These are phyloP conservation scores for Paramecium bursaria DNA, from an alignment of 73 alveolate genomes.

Conservation along the genomic window DNA sequence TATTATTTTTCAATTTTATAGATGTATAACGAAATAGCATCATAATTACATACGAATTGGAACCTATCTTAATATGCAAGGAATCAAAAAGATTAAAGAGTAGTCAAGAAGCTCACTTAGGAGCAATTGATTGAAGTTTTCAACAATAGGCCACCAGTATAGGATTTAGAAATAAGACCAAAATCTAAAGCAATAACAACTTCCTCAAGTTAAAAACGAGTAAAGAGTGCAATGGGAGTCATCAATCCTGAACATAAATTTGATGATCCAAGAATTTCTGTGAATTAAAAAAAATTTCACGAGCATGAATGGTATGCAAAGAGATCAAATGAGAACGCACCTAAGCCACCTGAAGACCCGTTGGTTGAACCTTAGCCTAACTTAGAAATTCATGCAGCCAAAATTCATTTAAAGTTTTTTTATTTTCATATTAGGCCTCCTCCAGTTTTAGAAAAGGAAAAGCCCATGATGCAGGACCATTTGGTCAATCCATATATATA, in stretches of 20 bases:
- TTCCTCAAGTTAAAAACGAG: conserved; percentile 7
- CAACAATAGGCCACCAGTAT: conserved; percentile 47
- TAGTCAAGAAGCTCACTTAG: not conserved
- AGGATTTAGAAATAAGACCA: not conserved
- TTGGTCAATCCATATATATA: conserved; percentile 44
- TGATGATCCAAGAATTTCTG: conserved; percentile 24
- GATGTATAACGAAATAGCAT: too few species aligned
- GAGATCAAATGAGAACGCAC: conserved; percentile 1
- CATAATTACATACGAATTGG: conserved; percentile 5
- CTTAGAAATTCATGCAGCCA: conserved; percentile 12
- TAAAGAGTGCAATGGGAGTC: conserved; percentile 11
- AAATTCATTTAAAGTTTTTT: conserved; percentile 20
- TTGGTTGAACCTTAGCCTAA: conserved; percentile 29
- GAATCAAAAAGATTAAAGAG: conserved; percentile 14
- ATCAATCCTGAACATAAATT: conserved; percentile 39
- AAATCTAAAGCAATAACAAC: conserved; percentile 23
- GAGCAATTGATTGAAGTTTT: conserved; percentile 23
- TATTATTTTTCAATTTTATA: too few species aligned
- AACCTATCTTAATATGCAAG: conserved; percentile 34
- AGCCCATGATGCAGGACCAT: conserved; percentile 23
- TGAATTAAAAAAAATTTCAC: conserved; percentile 8
- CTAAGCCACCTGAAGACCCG: conserved; percentile 29
- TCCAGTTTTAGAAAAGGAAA: conserved; percentile 47
- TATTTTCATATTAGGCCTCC: conserved; percentile 13
- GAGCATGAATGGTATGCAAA: conserved; percentile 50